A percentile compares a stretch with the other conserved stretches of the same genome.
These are phyloP conservation scores for Pisolithus marmoratus DNA, from an alignment of 768 basidiomycete species.

Conservation along the genomic window DNA sequence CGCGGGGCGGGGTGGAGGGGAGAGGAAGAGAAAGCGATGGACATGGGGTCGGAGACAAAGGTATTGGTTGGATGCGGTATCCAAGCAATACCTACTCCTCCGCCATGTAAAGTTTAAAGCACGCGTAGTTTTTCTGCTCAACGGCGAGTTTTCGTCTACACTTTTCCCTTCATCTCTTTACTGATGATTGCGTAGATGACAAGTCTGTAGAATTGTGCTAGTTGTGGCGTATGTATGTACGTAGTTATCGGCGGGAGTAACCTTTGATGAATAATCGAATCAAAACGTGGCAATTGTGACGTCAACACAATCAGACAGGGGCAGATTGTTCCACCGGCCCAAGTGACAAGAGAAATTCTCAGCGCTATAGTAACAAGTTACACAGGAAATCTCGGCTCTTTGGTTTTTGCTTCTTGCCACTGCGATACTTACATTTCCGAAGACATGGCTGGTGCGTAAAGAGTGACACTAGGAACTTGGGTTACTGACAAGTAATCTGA, in stretches of 20 bases:
- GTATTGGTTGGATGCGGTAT: not conserved
- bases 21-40: constrained; percentile 1
- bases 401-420: too few species aligned
- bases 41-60: not conserved
- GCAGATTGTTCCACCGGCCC: not conserved
- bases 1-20: constrained; percentile 61
- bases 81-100: constrained; percentile 2
- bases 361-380: too few species aligned
- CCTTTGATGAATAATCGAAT: not conserved
- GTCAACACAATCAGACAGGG: constrained; percentile 16
- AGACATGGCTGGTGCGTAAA: constrained; percentile 26
- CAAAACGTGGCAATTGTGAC: constrained; percentile 13
- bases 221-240: not conserved
- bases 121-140: constrained; percentile 9
- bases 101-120: constrained; percentile 8
- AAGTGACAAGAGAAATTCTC: not conserved
- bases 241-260: not conserved
- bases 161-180: not conserved
- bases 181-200: not conserved
- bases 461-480: constrained; percentile 8
- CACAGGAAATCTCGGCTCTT: too few species aligned
- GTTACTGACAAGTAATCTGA: not conserved
- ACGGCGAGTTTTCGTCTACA: constrained; percentile 12
- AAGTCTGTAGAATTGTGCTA: not conserved
- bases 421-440: too few species aligned